Evolutionary conservation across 305 asterid species (phyloP), one percentile per base, ranked within the genome.

Genomic region (Solanum hybrid): DNA sequence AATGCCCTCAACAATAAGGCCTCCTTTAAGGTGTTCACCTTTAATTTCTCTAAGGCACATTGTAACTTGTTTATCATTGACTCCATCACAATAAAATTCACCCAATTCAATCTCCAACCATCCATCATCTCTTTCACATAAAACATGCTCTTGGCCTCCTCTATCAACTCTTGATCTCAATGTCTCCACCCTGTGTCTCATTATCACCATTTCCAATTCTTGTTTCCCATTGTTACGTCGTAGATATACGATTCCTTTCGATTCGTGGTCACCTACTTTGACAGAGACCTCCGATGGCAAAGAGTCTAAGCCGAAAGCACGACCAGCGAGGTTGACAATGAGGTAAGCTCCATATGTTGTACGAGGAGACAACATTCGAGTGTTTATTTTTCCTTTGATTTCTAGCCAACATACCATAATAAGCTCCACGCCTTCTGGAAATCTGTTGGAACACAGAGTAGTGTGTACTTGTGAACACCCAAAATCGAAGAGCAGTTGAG

Each of bases 91-190:
- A 76, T 94, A 93, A 34, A 95, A 96, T 33, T 93, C 96, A 12
- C 98, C 98, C 87, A 96, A 88, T 36, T 95, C 97, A 40, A 95
- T 91, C 89, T 96, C 98, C 80, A 94, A 80, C 98, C 97, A 96
- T 28, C 95, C 95, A 71, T 96, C 98, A 37, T 86, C 90, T 78
- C 98, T 94, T 73, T 89, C 92, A 11, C 80, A 37, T 35, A 94
- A 80, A 3, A 86, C 29, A 29, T 74, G 31, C n/a, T 91, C 93
- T 37, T 46, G 28, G n/a, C 24, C 51, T 77, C 78, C 90, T 13
- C 75, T 80, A 2, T 76, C 74, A 87, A 86, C 91, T 39, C 88
- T 64, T 16, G 90, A 42, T 26, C 74, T 82, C 71, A 77, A 31
- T 31, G 86, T 39, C 42, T 87, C 91, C 0, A 12, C 39, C 9